Conservation (phyloP, 2,329 filamentous ascomycete genomes). For the Epichloe glyceriae region DNA sequence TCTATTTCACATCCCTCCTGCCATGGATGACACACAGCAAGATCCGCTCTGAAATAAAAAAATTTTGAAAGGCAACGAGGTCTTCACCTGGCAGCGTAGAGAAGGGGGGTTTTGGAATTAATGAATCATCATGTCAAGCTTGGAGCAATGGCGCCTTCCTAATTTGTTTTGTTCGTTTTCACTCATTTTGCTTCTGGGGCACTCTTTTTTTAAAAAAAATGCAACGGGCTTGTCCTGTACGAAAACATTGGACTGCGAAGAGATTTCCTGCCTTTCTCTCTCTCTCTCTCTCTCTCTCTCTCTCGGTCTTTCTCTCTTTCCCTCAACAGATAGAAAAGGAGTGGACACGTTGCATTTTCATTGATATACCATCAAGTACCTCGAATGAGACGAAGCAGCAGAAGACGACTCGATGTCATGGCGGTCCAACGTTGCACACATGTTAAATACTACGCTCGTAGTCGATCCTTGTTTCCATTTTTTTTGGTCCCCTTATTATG, state of each 20-base stretch:
- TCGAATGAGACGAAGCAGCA: not conserved
- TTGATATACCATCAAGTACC: not conserved
- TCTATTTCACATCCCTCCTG: constrained; percentile 8
- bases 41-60: not conserved
- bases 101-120: not conserved
- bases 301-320: not conserved
- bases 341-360: not conserved
- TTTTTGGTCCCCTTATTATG: not conserved
- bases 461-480: not conserved
- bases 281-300: not conserved
- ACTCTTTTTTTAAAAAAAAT: not conserved
- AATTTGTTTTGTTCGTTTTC: not conserved
- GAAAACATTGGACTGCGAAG: not conserved
- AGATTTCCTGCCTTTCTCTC: not conserved
- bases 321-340: not conserved
- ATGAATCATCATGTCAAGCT: not conserved
- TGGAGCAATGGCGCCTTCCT: not conserved
- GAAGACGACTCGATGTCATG: not conserved
- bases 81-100: no score
- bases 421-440: not conserved
- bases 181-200: not conserved
- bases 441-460: not conserved
- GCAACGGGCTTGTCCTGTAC: not conserved
- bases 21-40: constrained; percentile 6
- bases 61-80: no score